These are phyloP conservation scores for Fusarium setosum DNA, from an alignment of 2,329 filamentous ascomycete genomes.

Conservation along the genomic window DNA sequence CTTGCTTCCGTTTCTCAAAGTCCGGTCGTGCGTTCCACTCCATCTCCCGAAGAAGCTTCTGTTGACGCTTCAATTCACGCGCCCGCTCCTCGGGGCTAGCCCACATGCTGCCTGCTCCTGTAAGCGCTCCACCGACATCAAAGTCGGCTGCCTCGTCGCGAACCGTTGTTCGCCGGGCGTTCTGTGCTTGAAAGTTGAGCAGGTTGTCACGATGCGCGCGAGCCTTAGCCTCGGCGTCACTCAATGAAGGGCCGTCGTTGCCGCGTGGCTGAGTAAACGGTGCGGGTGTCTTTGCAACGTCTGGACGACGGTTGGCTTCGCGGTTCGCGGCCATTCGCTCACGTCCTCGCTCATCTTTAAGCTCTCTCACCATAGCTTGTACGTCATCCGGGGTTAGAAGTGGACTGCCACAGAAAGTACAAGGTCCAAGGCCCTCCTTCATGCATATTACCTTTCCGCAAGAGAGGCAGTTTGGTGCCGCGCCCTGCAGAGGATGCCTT, in stretches of 20 bases:
- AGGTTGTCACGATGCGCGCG: slow-evolving; percentile 84
- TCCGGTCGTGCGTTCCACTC: slow-evolving; percentile 88
- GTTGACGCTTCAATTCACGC: slow-evolving; percentile 84
- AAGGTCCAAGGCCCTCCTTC: slow-evolving; percentile 92
- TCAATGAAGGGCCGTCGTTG: slow-evolving; percentile 51
- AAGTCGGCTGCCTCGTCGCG: slow-evolving; percentile 83
- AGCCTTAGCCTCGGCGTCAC: slow-evolving; percentile 74
- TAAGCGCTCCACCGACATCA: slow-evolving; percentile 60
- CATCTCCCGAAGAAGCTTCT: slow-evolving; percentile 84
- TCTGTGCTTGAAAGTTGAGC: slow-evolving; percentile 85
- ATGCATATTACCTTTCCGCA: slow-evolving; percentile 97
- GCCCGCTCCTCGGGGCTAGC: slow-evolving; percentile 85
- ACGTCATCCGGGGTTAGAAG: slow-evolving; percentile 80
- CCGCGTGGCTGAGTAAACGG: slow-evolving; percentile 66
- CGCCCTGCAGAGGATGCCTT: slow-evolving; percentile 87
- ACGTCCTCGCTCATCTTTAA: slow-evolving; percentile 86
- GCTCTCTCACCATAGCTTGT: slow-evolving; percentile 84
- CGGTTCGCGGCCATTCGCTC: slow-evolving; percentile 89
- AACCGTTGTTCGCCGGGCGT: slow-evolving; percentile 84
- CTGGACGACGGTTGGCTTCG: slow-evolving; percentile 72
- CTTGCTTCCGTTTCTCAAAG: slow-evolving; percentile 87
- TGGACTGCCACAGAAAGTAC: slow-evolving; percentile 86
- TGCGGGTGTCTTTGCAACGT: slow-evolving; percentile 70
- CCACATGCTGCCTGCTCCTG: slow-evolving; percentile 73
- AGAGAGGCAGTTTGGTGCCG: slow-evolving; percentile 90